These are phyloP conservation scores for Zygotorulaspora mrakii DNA, from an alignment of 1,139 yeast genomes.

Conservation along the genomic window DNA sequence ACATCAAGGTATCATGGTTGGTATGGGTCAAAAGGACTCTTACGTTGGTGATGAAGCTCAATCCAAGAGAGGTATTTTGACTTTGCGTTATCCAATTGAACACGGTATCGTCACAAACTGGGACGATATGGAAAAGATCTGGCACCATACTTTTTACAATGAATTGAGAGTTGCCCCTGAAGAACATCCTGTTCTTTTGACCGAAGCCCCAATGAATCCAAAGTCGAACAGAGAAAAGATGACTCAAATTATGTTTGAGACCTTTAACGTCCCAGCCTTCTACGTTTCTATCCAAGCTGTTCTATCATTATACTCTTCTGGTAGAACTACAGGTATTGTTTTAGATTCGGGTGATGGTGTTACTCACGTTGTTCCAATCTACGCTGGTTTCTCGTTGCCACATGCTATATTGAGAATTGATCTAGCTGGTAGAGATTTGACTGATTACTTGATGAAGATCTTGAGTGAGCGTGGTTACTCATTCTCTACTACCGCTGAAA, in stretches of 20 bases:
- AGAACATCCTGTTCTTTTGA: conserved; percentile 96
- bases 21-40: conserved; percentile 99
- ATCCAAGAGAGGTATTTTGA: conserved; percentile 99
- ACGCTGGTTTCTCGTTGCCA: conserved; percentile 99
- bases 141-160: conserved; percentile 98
- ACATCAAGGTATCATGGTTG: conserved; percentile 99
- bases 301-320: conserved; percentile 94
- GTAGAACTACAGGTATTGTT: conserved; percentile 99
- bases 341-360: conserved; percentile 99
- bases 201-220: conserved; percentile 99
- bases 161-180: conserved; percentile 98
- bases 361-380: conserved; percentile 99
- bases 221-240: conserved; percentile 99
- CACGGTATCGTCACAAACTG: conserved; percentile 99
- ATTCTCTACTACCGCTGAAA: conserved; percentile 98
- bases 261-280: conserved; percentile 98
- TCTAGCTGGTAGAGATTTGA: conserved; percentile 99
- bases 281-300: conserved; percentile 99
- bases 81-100: conserved; percentile 98
- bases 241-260: conserved; percentile 98
- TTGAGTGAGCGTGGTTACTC: conserved; percentile 98
- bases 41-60: conserved; percentile 99
- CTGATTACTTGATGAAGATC: conserved; percentile 98
- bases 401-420: conserved; percentile 98
- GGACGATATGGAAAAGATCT: conserved; percentile 99